These are phyloP conservation scores for Thelonectria discophora DNA, from an alignment of 2,329 filamentous ascomycete genomes.

Conservation along the genomic window DNA sequence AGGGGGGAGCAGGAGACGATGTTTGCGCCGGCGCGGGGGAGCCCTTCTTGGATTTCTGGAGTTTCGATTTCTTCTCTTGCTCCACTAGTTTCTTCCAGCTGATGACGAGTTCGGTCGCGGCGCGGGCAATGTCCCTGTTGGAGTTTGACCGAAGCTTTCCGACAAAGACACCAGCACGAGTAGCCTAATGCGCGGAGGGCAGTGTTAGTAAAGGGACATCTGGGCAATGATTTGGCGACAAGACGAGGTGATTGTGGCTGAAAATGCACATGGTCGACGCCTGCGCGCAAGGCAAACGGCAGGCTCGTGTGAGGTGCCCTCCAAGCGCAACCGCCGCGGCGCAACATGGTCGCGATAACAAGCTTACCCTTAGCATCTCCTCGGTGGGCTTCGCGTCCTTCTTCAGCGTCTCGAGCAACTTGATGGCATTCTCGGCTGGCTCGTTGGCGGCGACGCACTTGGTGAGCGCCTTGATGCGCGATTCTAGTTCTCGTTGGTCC, in stretches of 20 bases:
- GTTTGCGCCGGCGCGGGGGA: constrained; percentile 57
- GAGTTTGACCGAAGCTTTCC: constrained; percentile 81
- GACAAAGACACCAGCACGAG: constrained; percentile 89
- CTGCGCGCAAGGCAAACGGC: not conserved
- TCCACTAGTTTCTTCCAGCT: constrained; percentile 89
- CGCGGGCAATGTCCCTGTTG: constrained; percentile 81
- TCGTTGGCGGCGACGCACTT: constrained; percentile 83
- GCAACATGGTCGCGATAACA: constrained; percentile 5
- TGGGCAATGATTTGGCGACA: not conserved
- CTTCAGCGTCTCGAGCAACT: constrained; percentile 80
- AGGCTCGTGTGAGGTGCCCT: not conserved
- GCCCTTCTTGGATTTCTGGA: constrained; percentile 53
- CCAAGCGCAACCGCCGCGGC: not conserved
- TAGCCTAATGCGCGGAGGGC: constrained; percentile 61
- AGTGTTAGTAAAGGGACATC: constrained; percentile 19
- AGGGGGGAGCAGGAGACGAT: constrained; percentile 64
- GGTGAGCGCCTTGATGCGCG: constrained; percentile 78
- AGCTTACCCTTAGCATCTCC: constrained; percentile 80
- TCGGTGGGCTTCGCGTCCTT: constrained; percentile 85
- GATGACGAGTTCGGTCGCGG: constrained; percentile 82
- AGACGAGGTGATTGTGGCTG: not conserved
- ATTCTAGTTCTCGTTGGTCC: constrained; percentile 83
- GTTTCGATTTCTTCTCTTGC: constrained; percentile 62
- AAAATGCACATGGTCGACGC: not conserved
- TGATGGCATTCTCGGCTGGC: constrained; percentile 74